Percentiles rank a stretch among this genome's conserved stretches.
These are phyloP conservation scores for Mycena polygramma DNA, from an alignment of 768 basidiomycete species.

Conservation along the genomic window DNA sequence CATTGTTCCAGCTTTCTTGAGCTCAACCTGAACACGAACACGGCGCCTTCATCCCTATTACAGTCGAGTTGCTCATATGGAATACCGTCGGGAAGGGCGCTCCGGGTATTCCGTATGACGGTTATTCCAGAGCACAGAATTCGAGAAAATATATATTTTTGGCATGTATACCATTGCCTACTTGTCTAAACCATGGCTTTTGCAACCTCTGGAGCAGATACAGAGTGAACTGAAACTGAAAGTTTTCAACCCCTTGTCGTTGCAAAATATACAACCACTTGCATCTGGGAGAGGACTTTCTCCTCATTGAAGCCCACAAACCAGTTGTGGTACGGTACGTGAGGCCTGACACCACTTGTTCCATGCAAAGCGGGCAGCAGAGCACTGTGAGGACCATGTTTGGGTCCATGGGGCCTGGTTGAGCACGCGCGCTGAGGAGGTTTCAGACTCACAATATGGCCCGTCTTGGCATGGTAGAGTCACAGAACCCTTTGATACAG, in stretches of 20 bases:
- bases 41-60: not conserved
- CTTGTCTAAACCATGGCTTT: conserved; percentile 8
- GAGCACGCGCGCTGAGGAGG: not conserved
- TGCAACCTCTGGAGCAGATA: not conserved
- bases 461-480: not conserved
- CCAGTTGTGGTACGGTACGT: not conserved
- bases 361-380: not conserved
- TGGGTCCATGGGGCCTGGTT: not conserved
- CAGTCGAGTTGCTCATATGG: conserved; percentile 24
- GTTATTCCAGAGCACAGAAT: conserved; percentile 19
- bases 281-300: not conserved
- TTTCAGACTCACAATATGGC: not conserved
- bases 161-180: not conserved
- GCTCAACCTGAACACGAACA: conserved; percentile 1
- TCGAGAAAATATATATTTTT: conserved; percentile 12
- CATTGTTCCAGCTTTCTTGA: not conserved
- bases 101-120: conserved; percentile 21
- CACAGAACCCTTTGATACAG: not conserved
- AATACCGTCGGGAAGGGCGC: conserved; percentile 26
- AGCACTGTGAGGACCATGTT: not conserved
- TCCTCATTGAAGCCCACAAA: not conserved
- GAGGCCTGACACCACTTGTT: not conserved
- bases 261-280: not conserved
- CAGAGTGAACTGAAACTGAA: not conserved
- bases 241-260: not conserved